These are phyloP conservation scores for Nakazawaea ernobii DNA, from an alignment of 805 yeast species.

Conservation along the genomic window DNA sequence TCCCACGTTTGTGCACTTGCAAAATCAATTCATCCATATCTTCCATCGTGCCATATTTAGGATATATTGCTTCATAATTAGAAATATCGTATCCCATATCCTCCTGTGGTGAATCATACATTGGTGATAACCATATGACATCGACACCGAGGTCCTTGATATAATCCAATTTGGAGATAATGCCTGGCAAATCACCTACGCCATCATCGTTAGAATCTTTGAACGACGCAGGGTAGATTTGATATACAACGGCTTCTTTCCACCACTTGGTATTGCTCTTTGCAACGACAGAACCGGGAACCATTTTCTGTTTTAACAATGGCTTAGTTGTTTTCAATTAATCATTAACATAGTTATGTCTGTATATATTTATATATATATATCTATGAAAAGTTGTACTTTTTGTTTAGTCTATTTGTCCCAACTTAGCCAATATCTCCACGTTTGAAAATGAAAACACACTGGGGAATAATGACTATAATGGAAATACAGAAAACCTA, in stretches of 20 bases:
- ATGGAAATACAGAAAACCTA: too few relatives aligned
- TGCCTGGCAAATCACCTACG: slow-evolving; percentile 51
- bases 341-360: too few relatives aligned
- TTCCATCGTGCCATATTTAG: slow-evolving; percentile 48
- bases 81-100: slow-evolving; percentile 62
- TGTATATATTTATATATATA: too few relatives aligned
- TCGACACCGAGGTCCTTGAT: slow-evolving; percentile 45
- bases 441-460: too few relatives aligned
- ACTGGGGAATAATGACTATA: too few relatives aligned
- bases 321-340: too few relatives aligned
- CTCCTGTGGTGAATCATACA: slow-evolving; percentile 52
- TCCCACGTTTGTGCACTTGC: slow-evolving; percentile 41
- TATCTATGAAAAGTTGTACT: too few relatives aligned
- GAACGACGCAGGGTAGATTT: slow-evolving; percentile 56
- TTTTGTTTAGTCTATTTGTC: too few relatives aligned
- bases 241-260: slow-evolving; percentile 54
- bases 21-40: slow-evolving; percentile 44
- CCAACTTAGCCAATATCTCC: too few relatives aligned
- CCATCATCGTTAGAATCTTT: slow-evolving; percentile 58
- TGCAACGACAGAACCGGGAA: background rate
- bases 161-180: slow-evolving; percentile 45
- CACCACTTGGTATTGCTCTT: slow-evolving; percentile 32
- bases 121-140: slow-evolving; percentile 52
- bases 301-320: too few relatives aligned
- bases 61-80: slow-evolving; percentile 46